Percentiles rank a stretch among this genome's conserved stretches.
Evolutionary conservation across 2,329 filamentous ascomycete species (phyloP).

Genomic region (Lachnellula subtilissima): DNA sequence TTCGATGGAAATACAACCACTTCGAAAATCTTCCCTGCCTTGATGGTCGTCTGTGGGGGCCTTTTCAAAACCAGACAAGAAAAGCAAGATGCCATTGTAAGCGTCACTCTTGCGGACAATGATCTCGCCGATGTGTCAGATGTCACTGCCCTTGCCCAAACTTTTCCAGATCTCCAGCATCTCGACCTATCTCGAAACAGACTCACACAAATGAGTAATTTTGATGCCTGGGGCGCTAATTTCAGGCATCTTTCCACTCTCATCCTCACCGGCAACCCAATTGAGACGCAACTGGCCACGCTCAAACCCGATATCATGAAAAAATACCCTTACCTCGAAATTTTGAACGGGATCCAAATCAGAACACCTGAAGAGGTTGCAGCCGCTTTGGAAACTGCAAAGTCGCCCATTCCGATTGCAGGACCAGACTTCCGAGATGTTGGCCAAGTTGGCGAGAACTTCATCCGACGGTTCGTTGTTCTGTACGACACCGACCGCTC

Average conservation of each 20-base stretch:
- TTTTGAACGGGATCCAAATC: conserved; percentile 70
- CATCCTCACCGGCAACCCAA: conserved; percentile 71
- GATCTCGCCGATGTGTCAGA: conserved; percentile 66
- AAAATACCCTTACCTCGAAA: conserved; percentile 78
- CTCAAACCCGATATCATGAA: conserved; percentile 69
- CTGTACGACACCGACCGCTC: conserved; percentile 69
- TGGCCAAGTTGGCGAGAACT: conserved; percentile 67
- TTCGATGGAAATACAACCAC: conserved; percentile 58
- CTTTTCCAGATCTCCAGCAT: conserved; percentile 81
- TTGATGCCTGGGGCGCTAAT: conserved; percentile 74
- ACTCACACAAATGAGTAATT: conserved; percentile 60
- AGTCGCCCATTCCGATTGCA: conserved; percentile 55
- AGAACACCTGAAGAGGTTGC: conserved; percentile 67
- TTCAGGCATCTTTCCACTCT: conserved; percentile 78
- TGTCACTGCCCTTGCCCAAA: conserved; percentile 70
- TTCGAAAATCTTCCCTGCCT: conserved; percentile 81
- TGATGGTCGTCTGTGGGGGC: conserved; percentile 81
- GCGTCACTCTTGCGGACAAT: conserved; percentile 78
- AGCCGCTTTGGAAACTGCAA: conserved; percentile 43
- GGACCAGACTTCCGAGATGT: conserved; percentile 71
- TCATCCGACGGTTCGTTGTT: conserved; percentile 68
- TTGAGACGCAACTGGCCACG: conserved; percentile 54
- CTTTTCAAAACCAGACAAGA: conserved; percentile 68
- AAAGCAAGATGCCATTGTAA: conserved; percentile 73
- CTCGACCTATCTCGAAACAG: conserved; percentile 85